Base-by-base conservation (phyloP, 345 rosid genomes). In the Gossypium arboreum region DNA sequence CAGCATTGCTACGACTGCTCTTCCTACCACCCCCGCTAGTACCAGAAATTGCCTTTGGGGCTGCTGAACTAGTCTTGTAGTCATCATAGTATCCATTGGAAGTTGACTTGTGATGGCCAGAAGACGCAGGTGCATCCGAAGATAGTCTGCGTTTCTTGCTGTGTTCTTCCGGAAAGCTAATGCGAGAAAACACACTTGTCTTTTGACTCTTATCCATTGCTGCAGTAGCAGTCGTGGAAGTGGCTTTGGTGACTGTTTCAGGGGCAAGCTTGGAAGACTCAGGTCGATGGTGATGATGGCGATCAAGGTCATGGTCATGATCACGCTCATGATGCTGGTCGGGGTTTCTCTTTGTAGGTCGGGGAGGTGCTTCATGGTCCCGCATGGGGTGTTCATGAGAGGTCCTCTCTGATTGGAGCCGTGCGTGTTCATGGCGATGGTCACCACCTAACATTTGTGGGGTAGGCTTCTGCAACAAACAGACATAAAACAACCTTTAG, bases 151-250 rank as follows among this genome's bases (percentile, higher is more conserved):
- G 87, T 79, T 89, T 94, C 83, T 90, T 88, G 39, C 77, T 62
- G 1, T 75, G 54, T 75, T 88, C 97, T 74, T 68, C 88, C 1
- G 97, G 97, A 60, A 86, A 92, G 81, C 98, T 89, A 55, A 94
- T 92, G 77, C 97, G 92, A 59, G 97, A 92, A 88, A 94, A 92
- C n/a, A 94, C 98, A 10, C 97, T 94, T 0, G 84, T 75, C 78
- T 94, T 94, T 0, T 75, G 80, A 78, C 85, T 87, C 25, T 84
- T 80, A 0, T 84, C 91, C 2, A 75, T 72, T 1, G 86, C 81
- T 1, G 84, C 83, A 0, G 80, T 27, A 0, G 84, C 60, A 0
- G 82, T 75, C 2, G 81, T 81, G 2, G 83, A 73, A 3, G 79
- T 18, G 43, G 82, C 74, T 24, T 80, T 80, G 11, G 83, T 39